Evolutionary conservation across 306 rosid species (phyloP), one percentile per base, ranked within the genome.

Genomic region (Cicer yamashitae): DNA sequence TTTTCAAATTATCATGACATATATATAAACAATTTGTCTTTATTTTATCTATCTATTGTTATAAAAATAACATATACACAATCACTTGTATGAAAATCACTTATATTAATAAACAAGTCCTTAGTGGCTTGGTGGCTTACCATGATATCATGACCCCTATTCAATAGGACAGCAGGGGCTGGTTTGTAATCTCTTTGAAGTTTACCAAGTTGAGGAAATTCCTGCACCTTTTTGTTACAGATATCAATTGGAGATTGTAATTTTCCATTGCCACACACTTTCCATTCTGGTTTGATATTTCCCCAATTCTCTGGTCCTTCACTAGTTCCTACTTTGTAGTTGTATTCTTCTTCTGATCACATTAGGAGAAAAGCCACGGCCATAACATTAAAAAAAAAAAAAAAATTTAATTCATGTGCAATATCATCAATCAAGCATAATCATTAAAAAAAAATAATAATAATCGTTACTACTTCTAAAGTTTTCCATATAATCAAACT

Each of bases 211-310:
- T 46, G 17, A 14, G 90, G 82, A 54, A 60, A 38, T 58, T 79
- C 83, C 20, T 77, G 65, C 13, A 85, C 92, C 41, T 78, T 79
- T 61, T 72, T 12, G 25, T 81, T 59, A 10, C n/a, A 65, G 65
- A 93, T 60, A 80, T 93, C 93, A 72, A 93, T 91, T 3, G 98
- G 98, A 83, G 97, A 93, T 70, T 93, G 98, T 61, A 30, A 38
- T 78, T 85, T 85, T 34, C 97, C 98, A 22, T 44, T 66, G 7
- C 71, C 84, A 82, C 97, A 93, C 38, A 34, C 40, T 81, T 85
- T 71, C 98, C 98, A 91, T 40, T 84, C 51, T 43, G 93, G 86
- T 47, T 91, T 71, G 7, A 93, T n/a, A 3, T 50, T 2, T 7
- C 91, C 86, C 98, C 98, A 93, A 41, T 75, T 67, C 71, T 83